phyloP scores from a whole-genome alignment of 2,329 filamentous ascomycete species.

The Trichoderma guizhouense region DNA sequence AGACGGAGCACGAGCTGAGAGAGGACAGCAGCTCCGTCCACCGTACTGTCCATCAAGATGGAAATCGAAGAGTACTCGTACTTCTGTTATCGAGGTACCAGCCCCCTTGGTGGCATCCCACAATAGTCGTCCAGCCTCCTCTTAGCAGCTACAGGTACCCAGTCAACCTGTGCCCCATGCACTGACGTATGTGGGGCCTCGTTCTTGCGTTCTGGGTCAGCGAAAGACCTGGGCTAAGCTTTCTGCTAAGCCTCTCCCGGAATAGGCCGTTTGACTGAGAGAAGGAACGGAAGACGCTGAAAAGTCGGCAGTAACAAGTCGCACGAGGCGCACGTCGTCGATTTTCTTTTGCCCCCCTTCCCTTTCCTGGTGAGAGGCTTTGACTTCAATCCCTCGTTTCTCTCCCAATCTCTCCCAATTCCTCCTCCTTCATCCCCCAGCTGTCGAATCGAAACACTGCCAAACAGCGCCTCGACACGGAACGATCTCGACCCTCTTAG shows the following conservation, averaged over 20 bases:
- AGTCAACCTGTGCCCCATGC: neutral
- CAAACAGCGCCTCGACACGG: neutral
- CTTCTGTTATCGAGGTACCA: neutral
- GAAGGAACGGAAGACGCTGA: slow-evolving; percentile 4
- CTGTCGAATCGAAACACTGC: neutral
- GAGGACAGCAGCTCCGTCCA: neutral
- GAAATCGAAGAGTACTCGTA: neutral
- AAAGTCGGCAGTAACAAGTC: neutral
- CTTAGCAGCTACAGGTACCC: neutral
- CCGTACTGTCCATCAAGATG: neutral
- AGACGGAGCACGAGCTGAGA: neutral
- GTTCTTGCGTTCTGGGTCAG: neutral
- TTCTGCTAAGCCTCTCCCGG: slow-evolving; percentile 10
- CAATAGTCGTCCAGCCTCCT: neutral
- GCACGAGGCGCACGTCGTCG: slow-evolving; percentile 1
- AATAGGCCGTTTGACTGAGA: neutral
- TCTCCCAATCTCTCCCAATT: neutral
- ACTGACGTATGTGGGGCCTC: neutral
- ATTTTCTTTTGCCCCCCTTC: slow-evolving; percentile 3
- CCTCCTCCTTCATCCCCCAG: neutral
- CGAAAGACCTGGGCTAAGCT: neutral
- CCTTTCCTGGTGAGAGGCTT: neutral
- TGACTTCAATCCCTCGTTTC: neutral
- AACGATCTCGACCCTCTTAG: neutral
- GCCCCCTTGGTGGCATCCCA: neutral